A percentile compares a stretch with the other conserved stretches of the same genome.
Evolutionary conservation across 73 alveolate genomes (phyloP).

Genomic region (Paramecium tetraurelia): DNA sequence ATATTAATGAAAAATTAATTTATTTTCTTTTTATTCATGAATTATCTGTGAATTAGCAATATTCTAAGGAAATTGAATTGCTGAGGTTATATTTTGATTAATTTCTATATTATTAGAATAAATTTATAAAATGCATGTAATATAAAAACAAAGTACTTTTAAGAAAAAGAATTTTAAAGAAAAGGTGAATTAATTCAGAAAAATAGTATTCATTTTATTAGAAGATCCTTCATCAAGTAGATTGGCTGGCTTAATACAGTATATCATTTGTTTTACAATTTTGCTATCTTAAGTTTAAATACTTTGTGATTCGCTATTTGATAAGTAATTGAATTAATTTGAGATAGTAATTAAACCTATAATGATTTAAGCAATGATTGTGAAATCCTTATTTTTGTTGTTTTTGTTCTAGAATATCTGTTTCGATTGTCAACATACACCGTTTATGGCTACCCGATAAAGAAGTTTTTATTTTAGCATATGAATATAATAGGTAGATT

Average conservation of each 20-base stretch:
- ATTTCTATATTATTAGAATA: neutral
- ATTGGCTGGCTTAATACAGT: neutral
- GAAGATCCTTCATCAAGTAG: slow-evolving; percentile 29
- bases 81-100: neutral
- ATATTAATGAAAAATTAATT: neutral
- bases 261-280: neutral
- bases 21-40: neutral
- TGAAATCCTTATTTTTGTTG: neutral
- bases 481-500: neutral
- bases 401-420: neutral
- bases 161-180: neutral
- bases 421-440: neutral
- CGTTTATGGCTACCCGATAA: neutral
- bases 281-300: neutral
- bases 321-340: neutral
- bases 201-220: neutral
- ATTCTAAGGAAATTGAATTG: neutral
- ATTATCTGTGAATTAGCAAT: neutral
- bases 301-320: neutral
- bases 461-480: neutral
- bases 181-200: neutral
- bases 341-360: neutral
- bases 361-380: neutral
- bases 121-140: neutral
- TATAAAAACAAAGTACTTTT: neutral